Base-by-base conservation (phyloP, 2,329 filamentous ascomycete species). In the Helminthosporium solani region DNA sequence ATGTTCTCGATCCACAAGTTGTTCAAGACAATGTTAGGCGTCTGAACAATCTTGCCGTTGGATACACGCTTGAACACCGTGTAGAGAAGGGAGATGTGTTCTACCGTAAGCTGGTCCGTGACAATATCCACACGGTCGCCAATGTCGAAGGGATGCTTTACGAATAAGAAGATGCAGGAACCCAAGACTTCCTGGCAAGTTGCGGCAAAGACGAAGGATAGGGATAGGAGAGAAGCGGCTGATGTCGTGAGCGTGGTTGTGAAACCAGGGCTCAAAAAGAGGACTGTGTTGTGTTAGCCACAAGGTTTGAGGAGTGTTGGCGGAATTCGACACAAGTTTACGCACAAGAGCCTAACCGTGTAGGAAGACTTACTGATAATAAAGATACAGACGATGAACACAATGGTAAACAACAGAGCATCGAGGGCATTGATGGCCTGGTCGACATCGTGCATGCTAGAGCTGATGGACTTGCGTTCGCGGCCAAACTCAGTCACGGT, bases 121-220 rank as follows among this genome's bases (percentile, higher is more conserved):
- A 77, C 78, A 53, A 97, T 87, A 60, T 96, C 90, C 34, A 97
- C 88, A 20, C 94, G 86, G 68, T 99, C 94, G 50, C 92, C 91
- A 18, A 97, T 90, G 67, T 99, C 94, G 68, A 88, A 97, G 0
- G 94, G 92, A 68, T 99, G 94, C 77, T 99, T 99, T 76, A 97
- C 90, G 63, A 99, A 99, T 1, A 99, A 76, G 76, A 99, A 99
- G 63, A 99, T 96, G 75, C 92, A 97, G 30, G 91, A 96, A 63
- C 92, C 92, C n/a, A 99, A 82, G 53, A 99, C 87, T 71, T 99
- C 94, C 71, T 96, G 91, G 3, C 87, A 86, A 1, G 91, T 96
- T 45, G 87, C 86, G 19, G 91, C 86, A 70, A 99, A 97, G 58
- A 96, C 87, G 74, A 99, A 99, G 3, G 92, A 96, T n/a, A 97